A percentile compares a stretch with the other conserved stretches of the same genome.
phyloP scores from a whole-genome alignment of 495 filamentous ascomycete genomes.

The Parathielavia appendiculata region DNA sequence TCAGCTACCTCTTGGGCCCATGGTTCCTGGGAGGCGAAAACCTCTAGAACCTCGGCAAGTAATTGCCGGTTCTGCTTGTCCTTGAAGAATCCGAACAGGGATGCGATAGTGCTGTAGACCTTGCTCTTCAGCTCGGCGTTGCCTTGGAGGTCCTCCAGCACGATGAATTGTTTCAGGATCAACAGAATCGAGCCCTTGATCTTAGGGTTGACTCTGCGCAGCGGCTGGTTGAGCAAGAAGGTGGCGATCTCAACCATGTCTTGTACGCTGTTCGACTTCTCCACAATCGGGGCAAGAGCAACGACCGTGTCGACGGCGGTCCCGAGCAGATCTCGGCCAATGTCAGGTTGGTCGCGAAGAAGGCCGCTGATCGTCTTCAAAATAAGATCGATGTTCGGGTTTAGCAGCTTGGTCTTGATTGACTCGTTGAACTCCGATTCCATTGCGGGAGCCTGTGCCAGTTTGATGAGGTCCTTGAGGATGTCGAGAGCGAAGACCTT shows the following conservation, averaged over 20 bases:
- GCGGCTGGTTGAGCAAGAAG: constrained; percentile 79
- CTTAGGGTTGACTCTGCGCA: constrained; percentile 70
- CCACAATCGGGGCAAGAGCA: constrained; percentile 65
- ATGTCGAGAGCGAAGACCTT: constrained; percentile 77
- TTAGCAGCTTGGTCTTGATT: constrained; percentile 59
- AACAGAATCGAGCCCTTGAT: constrained; percentile 75
- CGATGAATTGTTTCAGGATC: constrained; percentile 62
- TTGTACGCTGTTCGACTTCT: constrained; percentile 60
- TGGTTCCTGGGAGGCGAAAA: constrained; percentile 59
- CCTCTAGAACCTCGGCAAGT: constrained; percentile 64
- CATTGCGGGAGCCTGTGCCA: constrained; percentile 47
- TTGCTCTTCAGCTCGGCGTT: constrained; percentile 51
- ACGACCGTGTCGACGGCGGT: constrained; percentile 74
- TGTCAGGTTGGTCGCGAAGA: constrained; percentile 51
- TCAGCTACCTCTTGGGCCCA: constrained; percentile 58
- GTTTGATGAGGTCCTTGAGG: constrained; percentile 56
- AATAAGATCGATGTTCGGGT: constrained; percentile 62
- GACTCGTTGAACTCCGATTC: constrained; percentile 53
- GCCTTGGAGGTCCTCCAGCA: constrained; percentile 65
- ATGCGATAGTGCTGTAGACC: constrained; percentile 59
- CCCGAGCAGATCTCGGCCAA: constrained; percentile 65
- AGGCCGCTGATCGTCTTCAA: constrained; percentile 62
- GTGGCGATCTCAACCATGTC: constrained; percentile 69
- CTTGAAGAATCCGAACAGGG: constrained; percentile 81
- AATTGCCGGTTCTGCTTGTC: constrained; percentile 67